Evolutionary conservation across 805 yeast genomes (phyloP).

Genomic region (Starmerella tilneyi): DNA sequence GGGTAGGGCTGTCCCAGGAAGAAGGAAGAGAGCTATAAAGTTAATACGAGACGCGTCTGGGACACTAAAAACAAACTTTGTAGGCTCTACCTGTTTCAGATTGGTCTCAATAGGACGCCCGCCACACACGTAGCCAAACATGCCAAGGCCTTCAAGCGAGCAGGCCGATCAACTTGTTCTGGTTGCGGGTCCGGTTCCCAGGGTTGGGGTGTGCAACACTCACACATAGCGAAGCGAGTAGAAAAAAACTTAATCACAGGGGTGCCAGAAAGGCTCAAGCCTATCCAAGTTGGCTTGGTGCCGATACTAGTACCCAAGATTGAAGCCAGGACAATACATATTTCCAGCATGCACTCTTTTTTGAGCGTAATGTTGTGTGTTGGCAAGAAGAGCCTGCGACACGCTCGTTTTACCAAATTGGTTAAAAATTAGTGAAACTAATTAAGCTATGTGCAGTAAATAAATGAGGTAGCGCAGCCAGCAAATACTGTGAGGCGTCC

Average conservation of each 20-base stretch:
- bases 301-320: constrained; percentile 24
- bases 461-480: constrained; percentile 31
- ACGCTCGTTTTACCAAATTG: constrained; percentile 1
- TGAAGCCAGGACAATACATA: constrained; percentile 26
- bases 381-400: constrained; percentile 28
- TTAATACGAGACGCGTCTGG: constrained; percentile 56
- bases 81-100: constrained; percentile 51
- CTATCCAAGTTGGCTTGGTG: constrained; percentile 5
- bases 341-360: constrained; percentile 21
- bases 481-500: constrained; percentile 20
- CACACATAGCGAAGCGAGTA: neutral
- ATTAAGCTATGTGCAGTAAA: neutral
- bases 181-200: no score
- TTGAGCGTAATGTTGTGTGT: constrained; percentile 15
- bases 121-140: constrained; percentile 71
- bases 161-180: no score
- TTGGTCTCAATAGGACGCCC: constrained; percentile 48
- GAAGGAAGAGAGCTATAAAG: constrained; percentile 70
- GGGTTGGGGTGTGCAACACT: neutral
- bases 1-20: constrained; percentile 70
- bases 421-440: neutral
- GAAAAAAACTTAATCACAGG: neutral
- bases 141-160: no score
- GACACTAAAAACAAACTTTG: constrained; percentile 55
- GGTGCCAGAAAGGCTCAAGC: constrained; percentile 8